phyloP scores from a whole-genome alignment of 1,284 basidiomycete genomes.

The Trametes hirsuta region DNA sequence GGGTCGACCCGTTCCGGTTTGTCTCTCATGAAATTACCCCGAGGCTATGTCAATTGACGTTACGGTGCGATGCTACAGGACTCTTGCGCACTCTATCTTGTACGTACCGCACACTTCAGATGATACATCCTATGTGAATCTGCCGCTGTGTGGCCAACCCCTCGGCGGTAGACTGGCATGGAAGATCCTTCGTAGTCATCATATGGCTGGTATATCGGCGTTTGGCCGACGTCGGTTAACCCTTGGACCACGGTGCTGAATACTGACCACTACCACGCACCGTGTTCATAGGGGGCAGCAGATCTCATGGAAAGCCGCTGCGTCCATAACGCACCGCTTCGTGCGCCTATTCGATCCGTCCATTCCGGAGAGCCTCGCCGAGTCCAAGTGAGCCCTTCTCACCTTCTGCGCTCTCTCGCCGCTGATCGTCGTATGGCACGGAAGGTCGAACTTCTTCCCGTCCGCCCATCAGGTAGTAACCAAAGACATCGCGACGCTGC shows the following conservation, averaged over 20 bases:
- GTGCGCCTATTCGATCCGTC: slow-evolving; percentile 73
- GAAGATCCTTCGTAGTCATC: neutral
- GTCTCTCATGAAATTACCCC: slow-evolving; percentile 8
- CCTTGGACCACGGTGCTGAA: no score
- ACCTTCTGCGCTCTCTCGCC: slow-evolving; percentile 25
- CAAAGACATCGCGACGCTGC: slow-evolving; percentile 60
- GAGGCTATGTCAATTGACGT: neutral
- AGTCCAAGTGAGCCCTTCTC: slow-evolving; percentile 35
- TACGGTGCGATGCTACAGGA: slow-evolving; percentile 29
- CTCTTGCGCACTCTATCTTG: slow-evolving; percentile 61
- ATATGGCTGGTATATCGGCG: no score
- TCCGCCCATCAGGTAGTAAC: slow-evolving; percentile 67
- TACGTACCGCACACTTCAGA: slow-evolving; percentile 26
- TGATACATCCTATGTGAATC: neutral
- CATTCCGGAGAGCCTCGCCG: slow-evolving; percentile 68
- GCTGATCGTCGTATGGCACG: slow-evolving; percentile 4
- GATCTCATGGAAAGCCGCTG: slow-evolving; percentile 89
- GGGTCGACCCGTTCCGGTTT: slow-evolving; percentile 76
- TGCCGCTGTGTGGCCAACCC: neutral
- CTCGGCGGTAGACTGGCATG: neutral
- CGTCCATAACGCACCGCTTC: slow-evolving; percentile 86
- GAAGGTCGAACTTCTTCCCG: slow-evolving; percentile 59
- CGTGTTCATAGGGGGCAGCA: slow-evolving; percentile 69
- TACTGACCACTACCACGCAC: no score
- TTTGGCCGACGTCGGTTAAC: no score